phyloP scores from a whole-genome alignment of 2,329 filamentous ascomycete species.

The Aspergillus persii region DNA sequence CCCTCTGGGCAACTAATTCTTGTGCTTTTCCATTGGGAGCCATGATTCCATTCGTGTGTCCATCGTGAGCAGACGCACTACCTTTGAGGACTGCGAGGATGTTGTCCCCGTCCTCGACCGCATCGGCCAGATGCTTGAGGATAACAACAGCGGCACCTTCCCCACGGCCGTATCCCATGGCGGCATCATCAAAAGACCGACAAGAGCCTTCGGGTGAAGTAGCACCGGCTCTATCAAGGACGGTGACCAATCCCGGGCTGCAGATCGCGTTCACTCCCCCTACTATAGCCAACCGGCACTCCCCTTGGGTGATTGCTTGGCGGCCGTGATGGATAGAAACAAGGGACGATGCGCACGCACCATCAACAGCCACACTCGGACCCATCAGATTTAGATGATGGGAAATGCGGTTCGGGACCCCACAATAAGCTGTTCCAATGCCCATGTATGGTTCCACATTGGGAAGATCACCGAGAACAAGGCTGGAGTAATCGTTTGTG shows the following conservation, averaged over 20 bases:
- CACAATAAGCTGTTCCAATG: conserved; percentile 40
- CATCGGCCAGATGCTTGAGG: conserved; percentile 27
- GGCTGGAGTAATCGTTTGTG: conserved; percentile 37
- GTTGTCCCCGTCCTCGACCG: conserved; percentile 28
- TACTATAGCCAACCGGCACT: conserved; percentile 16
- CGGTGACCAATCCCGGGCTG: conserved; percentile 32
- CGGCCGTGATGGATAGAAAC: conserved; percentile 22
- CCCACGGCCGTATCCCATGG: conserved; percentile 31
- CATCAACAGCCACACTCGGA: conserved; percentile 22
- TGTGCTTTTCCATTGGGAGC: conserved; percentile 33
- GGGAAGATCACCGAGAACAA: conserved; percentile 38
- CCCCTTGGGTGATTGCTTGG: conserved; percentile 12
- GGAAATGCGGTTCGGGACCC: conserved; percentile 29
- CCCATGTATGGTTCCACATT: conserved; percentile 40
- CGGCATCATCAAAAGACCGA: conserved; percentile 32
- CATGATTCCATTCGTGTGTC: conserved; percentile 36
- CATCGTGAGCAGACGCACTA: conserved; percentile 32
- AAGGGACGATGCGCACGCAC: conserved; percentile 24
- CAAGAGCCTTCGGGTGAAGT: conserved; percentile 30
- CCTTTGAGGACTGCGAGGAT: conserved; percentile 32
- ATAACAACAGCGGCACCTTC: conserved; percentile 32
- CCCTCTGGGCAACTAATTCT: conserved; percentile 25
- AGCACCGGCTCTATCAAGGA: conserved; percentile 29
- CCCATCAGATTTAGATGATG: conserved; percentile 26
- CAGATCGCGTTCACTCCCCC: conserved; percentile 35